These are phyloP conservation scores for Penicillium glabrum DNA, from an alignment of 2,329 filamentous ascomycete species.

Conservation along the genomic window DNA sequence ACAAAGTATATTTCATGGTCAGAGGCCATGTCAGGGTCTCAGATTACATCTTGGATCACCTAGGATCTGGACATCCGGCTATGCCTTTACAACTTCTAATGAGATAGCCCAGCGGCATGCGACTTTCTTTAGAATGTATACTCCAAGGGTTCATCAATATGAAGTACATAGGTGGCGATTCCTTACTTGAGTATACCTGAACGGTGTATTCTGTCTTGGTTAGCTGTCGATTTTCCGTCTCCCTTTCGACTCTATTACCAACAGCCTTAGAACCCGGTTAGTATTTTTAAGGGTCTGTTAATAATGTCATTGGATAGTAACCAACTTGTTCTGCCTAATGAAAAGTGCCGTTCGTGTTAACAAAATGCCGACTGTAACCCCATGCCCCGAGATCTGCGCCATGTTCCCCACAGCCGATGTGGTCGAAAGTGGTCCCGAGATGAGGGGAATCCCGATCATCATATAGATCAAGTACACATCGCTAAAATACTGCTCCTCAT, in stretches of 20 bases:
- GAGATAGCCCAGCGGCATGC: no score
- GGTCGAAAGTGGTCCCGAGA: slow-evolving; percentile 27
- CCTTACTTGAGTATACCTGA: no score
- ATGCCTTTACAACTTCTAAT: no score
- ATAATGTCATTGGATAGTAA: neutral
- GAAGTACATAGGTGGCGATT: no score
- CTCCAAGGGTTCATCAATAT: no score
- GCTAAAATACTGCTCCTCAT: neutral
- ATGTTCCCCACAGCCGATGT: slow-evolving; percentile 16
- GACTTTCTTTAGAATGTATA: no score
- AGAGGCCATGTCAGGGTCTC: neutral
- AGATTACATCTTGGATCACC: neutral
- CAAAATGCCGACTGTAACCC: neutral
- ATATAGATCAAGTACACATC: slow-evolving; percentile 10
- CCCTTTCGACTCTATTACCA: no score
- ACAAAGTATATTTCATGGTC: neutral
- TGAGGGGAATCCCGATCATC: neutral
- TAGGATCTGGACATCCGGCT: no score
- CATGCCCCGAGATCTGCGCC: neutral
- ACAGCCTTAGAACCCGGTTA: no score
- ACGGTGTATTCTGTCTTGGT: no score
- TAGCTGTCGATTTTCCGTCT: no score
- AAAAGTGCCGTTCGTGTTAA: neutral
- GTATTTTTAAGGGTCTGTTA: no score
- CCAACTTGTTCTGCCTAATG: neutral